Conservation (phyloP, 495 filamentous ascomycete genomes). For the Pseudoneurospora amorphoporcata region DNA sequence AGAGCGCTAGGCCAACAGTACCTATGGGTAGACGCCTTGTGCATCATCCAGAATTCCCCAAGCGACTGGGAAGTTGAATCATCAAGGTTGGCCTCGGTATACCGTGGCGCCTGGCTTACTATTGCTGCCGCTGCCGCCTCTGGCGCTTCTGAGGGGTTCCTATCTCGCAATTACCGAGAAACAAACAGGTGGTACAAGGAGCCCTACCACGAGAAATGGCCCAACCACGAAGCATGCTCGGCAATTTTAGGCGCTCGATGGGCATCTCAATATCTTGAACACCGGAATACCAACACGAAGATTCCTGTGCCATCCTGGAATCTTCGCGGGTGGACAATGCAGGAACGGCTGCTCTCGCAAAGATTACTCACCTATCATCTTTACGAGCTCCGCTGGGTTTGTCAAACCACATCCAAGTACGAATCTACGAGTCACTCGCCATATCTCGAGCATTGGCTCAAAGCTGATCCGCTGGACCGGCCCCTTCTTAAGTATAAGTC, state of each 20-base stretch:
- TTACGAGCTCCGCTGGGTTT: constrained; percentile 4
- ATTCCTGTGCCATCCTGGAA: not conserved
- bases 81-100: constrained; percentile 5
- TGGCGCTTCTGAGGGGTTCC: not conserved
- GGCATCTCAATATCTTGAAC: not conserved
- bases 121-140: constrained; percentile 1
- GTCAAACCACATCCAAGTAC: not conserved
- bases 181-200: not conserved
- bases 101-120: constrained; percentile 2
- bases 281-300: not conserved
- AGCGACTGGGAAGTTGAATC: constrained; percentile 6
- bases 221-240: not conserved
- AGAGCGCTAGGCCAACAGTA: not conserved
- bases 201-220: not conserved
- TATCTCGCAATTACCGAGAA: not conserved
- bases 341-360: constrained; percentile 1
- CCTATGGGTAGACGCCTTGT: constrained; percentile 2
- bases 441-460: too few species aligned
- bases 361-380: not conserved
- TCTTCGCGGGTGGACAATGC: constrained; percentile 2
- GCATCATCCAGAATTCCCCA: constrained; percentile 4
- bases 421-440: too few species aligned
- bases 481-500: not conserved
- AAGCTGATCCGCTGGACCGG: not conserved
- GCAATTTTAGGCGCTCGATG: not conserved